Conservation (phyloP, 805 yeast species). For the Candida boidinii region DNA sequence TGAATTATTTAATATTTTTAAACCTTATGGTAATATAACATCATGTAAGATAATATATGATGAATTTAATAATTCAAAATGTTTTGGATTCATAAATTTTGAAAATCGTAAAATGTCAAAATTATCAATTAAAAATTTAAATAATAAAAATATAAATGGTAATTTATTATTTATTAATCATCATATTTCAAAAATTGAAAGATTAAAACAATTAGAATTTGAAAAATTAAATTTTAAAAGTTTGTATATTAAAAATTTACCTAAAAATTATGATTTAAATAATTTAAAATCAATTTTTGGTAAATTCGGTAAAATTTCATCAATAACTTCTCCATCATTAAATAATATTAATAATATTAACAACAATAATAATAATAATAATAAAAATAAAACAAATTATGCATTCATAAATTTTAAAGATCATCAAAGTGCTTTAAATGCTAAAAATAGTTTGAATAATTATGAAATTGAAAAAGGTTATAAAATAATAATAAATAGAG, state of each 20-base stretch:
- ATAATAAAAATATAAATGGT: constrained; percentile 14
- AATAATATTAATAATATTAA: constrained; percentile 6
- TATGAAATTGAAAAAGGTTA: constrained; percentile 25
- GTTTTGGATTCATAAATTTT: constrained; percentile 66
- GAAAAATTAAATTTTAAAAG: constrained; percentile 41
- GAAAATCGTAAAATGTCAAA: constrained; percentile 50
- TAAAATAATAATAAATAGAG: constrained; percentile 30
- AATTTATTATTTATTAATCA: constrained; percentile 45
- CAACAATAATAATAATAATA: constrained; percentile 8
- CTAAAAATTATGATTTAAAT: constrained; percentile 27
- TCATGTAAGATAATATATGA: constrained; percentile 41
- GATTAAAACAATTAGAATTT: constrained; percentile 38
- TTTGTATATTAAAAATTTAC: constrained; percentile 46
- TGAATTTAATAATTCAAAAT: constrained; percentile 34
- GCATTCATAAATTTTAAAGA: constrained; percentile 45
- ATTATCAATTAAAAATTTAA: constrained; percentile 41
- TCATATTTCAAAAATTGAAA: constrained; percentile 57
- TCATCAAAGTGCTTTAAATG: constrained; percentile 40
- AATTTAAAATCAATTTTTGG: constrained; percentile 35
- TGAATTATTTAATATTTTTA: constrained; percentile 28
- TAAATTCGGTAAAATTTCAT: constrained; percentile 38
- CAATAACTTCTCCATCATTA: constrained; percentile 40
- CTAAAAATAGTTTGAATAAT: constrained; percentile 41
- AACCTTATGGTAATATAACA: constrained; percentile 31
- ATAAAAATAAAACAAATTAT: constrained; percentile 25